These are phyloP conservation scores for Stenogyne calaminthoides DNA, from an alignment of 305 asterid genomes.

Conservation along the genomic window DNA sequence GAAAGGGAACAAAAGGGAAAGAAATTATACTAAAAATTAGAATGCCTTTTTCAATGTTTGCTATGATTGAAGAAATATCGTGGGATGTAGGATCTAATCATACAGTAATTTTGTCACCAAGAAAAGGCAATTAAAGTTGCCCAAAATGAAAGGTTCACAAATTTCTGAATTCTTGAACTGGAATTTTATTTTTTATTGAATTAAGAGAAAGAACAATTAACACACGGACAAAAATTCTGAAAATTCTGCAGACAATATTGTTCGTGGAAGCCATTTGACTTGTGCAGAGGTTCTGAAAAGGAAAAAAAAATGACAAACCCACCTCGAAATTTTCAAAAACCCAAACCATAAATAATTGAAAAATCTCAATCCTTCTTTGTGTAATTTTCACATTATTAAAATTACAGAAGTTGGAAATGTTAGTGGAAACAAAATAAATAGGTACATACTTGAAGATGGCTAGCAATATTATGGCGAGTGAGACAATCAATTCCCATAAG, in stretches of 20 bases:
- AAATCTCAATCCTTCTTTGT: too few species aligned
- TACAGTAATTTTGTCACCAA: slow-evolving; percentile 18
- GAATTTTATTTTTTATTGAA: too few species aligned
- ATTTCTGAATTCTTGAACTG: neutral
- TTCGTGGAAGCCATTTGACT: slow-evolving; percentile 22
- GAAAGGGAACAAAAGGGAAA: slow-evolving; percentile 29
- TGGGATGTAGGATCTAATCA: slow-evolving; percentile 13
- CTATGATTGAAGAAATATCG: slow-evolving; percentile 27
- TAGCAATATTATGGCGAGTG: slow-evolving; percentile 94
- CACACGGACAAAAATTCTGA: slow-evolving; percentile 29
- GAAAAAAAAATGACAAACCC: neutral
- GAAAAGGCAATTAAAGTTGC: neutral
- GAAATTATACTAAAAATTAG: neutral
- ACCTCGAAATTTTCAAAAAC: slow-evolving; percentile 4
- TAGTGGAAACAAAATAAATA: neutral
- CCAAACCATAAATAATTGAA: too few species aligned
- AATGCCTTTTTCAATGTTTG: slow-evolving; percentile 24
- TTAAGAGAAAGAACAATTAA: neutral
- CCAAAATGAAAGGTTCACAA: neutral
- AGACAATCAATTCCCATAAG: slow-evolving; percentile 94
- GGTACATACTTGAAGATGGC: slow-evolving; percentile 87
- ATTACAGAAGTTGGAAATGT: neutral
- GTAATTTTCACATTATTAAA: too few species aligned
- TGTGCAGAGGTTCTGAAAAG: slow-evolving; percentile 24
- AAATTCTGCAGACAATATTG: slow-evolving; percentile 25